Base-by-base conservation (phyloP, 345 rosid genomes). In the Acer saccharum region DNA sequence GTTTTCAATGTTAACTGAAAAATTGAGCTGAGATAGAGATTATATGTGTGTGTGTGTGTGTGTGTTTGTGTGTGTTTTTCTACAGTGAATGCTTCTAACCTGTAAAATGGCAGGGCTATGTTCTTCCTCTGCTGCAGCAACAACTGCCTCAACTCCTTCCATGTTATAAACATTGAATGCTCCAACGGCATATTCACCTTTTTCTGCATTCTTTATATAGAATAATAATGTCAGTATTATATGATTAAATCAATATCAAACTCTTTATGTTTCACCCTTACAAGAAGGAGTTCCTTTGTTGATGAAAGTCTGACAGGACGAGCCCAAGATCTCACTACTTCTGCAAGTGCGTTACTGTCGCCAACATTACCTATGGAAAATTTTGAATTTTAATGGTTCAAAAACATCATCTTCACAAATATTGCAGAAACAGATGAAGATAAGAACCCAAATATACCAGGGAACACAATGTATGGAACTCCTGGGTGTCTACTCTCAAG, bases 401-500 rank as follows among this genome's bases (percentile, higher is more conserved):
- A 32, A 76, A 20, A 50, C 72, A 55, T 20, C 10, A 10, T 39
- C 35, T 66, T 18, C 12, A 69, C 64, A 50, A 63, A 73, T n/a
- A 46, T 10, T 60, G 46, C 75, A 48, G 70, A 27, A 64, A 58
- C 4, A 79, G 58, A 64, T 54, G 3, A 39, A 27, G 64, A n/a
- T 9, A 65, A 66, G 10, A 71, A 66, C 14, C 66, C 66, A 41
- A 44, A 68, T 50, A 83, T 88, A 93, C 99, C 99, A 4, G 99
- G 99, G 84, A 95, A 95, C 66, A 95, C 99, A 81, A 95, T 90
- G 82, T 95, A 95, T 27, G 98, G 99, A 80, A 93, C 94, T 78
- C 98, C 94, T 1, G 99, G 99, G 85, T 93, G 97, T 83, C 92
- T 95, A 82, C 97, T 95, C 88, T 95, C 97, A 57, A 96, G 89